Base-by-base conservation (phyloP, 2,329 filamentous ascomycete species). In the Ceratocystis albifundus region DNA sequence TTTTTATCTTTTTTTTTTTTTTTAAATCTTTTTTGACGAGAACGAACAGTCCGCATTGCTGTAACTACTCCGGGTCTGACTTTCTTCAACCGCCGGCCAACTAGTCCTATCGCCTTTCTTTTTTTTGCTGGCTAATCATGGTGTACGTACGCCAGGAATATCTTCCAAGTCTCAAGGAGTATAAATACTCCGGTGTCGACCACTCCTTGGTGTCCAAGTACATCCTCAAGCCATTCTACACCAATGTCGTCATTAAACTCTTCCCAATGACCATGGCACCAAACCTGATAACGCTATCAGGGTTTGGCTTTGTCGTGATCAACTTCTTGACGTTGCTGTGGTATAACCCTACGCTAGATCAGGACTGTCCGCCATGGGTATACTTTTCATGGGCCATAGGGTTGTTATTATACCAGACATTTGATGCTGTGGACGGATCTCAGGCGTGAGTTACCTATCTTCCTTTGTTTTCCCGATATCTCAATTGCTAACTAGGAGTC, bases 201-300 rank as follows among this genome's bases (percentile, higher is more conserved):
- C 89, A 89, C 76, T 96, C 91, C 68, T 80, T 96, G 69, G 81
- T 90, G 50, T 96, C 92, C 70, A 89, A 88, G 76, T 97, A 96
- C 79, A 84, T 99, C 70, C 80, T 99, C 72, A 97, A 99, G 81
- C 94, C 94, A 6, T 99, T 97, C 78, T 99, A 97, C 81, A 95
- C 86, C 73, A 87, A 96, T 77, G 82, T 94, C 71, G 93, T 96
- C 73, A 96, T 99, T 79, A 86, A 93, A 70, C 88, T 87, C 77
- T 97, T 99, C 75, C 94, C 94, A 57, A 89, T 96, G 85, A 88
- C 82, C 74, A 97, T 99, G 92, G 94, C 94, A 75, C 86, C 86
- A 68, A 89, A 88, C 76, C 76, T 88, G 79, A 96, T 97, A 74
- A 97, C 93, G 22, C 80, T 97, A 64, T 88, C 88, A 3, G 93